Evolutionary conservation across 108 stramenopile species (phyloP), one percentile per base, ranked within the genome.

Genomic region (Pseudonitzschia multiseries): DNA sequence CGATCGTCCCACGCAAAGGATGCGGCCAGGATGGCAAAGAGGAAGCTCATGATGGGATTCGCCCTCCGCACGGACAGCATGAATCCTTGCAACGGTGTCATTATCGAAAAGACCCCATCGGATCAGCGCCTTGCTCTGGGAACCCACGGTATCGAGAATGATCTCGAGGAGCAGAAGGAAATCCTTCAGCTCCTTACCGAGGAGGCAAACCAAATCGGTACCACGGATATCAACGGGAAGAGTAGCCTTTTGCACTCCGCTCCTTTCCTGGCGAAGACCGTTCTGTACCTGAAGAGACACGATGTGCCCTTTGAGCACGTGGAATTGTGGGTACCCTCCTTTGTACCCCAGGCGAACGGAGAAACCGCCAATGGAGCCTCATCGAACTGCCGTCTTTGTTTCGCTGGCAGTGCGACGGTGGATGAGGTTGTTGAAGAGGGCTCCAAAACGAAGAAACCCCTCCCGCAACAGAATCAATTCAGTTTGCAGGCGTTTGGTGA

Each of bases 261-360:
- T 29, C 93, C 93, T 10, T 94, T 89, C 73, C 44, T 94, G 28
- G 69, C 81, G 22, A 89, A 83, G 46, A 79, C 83, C n/a, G 81
- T 89, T 18, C 29, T 73, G 1, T 92, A 85, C 76, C 72, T 94
- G 24, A 88, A 89, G 24, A 76, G 89, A 31, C 86, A 90, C 70
- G 57, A 79, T 53, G 78, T 91, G 28, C 93, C 93, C n/a, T 94
- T 94, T 76, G 93, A 94, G 68, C 88, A 94, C 32, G 70, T 92
- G 9, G 93, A 94, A 63, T 73, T 82, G n/a, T 94, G 93, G 93
- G 93, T 94, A 18, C 93, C 93, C 12, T 92, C 90, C 21, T 94
- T 92, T 79, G 89, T 94, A 8, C 87, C 93, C 1, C 53, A 32
- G 32, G 64, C 28, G 42, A 80, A 73, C 42, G 65, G 72, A 40